Conservation (phyloP, 495 filamentous ascomycete genomes). For the Aspergillus carlsbadensis region DNA sequence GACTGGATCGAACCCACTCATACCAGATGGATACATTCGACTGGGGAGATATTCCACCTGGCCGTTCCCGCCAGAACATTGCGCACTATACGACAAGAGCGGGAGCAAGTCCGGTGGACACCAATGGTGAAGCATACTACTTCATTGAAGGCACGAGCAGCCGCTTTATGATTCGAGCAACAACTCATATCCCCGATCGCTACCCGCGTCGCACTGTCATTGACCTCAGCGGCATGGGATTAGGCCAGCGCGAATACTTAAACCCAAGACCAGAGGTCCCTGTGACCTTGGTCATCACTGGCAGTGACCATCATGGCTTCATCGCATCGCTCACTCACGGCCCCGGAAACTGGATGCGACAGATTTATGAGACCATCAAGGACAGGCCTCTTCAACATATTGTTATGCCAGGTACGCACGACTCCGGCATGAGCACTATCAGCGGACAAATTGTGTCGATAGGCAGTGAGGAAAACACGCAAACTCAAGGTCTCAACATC, state of each 20-base stretch:
- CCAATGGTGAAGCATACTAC: slow-evolving; percentile 14
- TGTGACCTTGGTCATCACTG: slow-evolving; percentile 15
- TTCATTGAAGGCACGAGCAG: slow-evolving; percentile 7
- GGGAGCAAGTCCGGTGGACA: slow-evolving; percentile 4
- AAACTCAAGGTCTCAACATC: slow-evolving; percentile 11
- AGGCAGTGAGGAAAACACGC: slow-evolving; percentile 11
- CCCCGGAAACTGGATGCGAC: slow-evolving; percentile 7
- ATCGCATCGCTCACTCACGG: slow-evolving; percentile 9
- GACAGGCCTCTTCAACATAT: slow-evolving; percentile 10
- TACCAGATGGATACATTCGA: slow-evolving; percentile 16
- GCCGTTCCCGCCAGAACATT: slow-evolving; percentile 10
- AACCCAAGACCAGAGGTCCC: slow-evolving; percentile 11
- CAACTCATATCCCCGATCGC: slow-evolving; percentile 9
- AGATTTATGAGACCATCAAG: slow-evolving; percentile 9
- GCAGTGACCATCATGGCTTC: slow-evolving; percentile 8
- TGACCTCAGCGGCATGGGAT: slow-evolving; percentile 12
- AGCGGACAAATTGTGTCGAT: slow-evolving; percentile 9
- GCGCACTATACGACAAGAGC: slow-evolving; percentile 2
- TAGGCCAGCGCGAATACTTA: slow-evolving; percentile 13
- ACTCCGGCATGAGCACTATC: slow-evolving; percentile 16
- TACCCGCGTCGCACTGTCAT: slow-evolving; percentile 13
- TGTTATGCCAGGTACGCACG: slow-evolving; percentile 14
- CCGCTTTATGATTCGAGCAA: slow-evolving; percentile 12
- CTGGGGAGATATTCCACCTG: slow-evolving; percentile 13
- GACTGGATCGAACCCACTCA: slow-evolving; percentile 8